Conservation (phyloP, 2,329 filamentous ascomycete genomes). For the Alternaria arbusti region DNA sequence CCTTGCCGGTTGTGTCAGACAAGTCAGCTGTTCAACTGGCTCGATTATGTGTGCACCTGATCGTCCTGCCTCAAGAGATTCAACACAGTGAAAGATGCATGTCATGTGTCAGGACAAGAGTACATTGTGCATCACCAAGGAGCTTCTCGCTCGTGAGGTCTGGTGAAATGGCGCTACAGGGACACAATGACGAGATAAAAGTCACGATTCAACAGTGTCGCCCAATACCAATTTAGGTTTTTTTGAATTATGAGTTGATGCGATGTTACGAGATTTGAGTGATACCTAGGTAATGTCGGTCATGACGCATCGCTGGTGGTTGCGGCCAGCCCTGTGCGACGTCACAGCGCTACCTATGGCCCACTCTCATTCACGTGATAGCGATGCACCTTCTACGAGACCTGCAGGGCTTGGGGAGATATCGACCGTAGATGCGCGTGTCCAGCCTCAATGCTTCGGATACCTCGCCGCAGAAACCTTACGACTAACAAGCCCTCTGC, state of each 20-base stretch:
- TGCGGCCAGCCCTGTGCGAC: too few species aligned
- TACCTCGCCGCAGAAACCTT: too few species aligned
- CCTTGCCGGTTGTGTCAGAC: not conserved
- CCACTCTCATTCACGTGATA: too few species aligned
- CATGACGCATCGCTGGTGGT: not conserved
- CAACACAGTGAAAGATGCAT: not conserved
- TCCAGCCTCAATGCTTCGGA: too few species aligned
- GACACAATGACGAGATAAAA: not conserved
- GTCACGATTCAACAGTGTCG: not conserved
- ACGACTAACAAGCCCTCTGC: too few species aligned
- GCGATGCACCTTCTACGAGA: too few species aligned
- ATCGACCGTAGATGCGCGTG: too few species aligned
- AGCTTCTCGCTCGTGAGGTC: not conserved
- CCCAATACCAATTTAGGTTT: rapidly evolving
- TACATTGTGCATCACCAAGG: not conserved
- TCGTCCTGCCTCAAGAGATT: not conserved
- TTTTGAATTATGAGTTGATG: not conserved
- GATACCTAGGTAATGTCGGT: not conserved
- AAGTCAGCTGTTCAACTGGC: not conserved
- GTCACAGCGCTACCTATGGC: too few species aligned
- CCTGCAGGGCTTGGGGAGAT: too few species aligned
- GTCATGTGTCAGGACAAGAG: not conserved
- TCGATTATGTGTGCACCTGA: not conserved
- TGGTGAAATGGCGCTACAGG: not conserved
- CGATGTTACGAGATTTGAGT: not conserved